Percentiles rank a stretch among this genome's conserved stretches.
These are phyloP conservation scores for Wickerhamomyces mucosus DNA, from an alignment of 805 yeast genomes.

Conservation along the genomic window DNA sequence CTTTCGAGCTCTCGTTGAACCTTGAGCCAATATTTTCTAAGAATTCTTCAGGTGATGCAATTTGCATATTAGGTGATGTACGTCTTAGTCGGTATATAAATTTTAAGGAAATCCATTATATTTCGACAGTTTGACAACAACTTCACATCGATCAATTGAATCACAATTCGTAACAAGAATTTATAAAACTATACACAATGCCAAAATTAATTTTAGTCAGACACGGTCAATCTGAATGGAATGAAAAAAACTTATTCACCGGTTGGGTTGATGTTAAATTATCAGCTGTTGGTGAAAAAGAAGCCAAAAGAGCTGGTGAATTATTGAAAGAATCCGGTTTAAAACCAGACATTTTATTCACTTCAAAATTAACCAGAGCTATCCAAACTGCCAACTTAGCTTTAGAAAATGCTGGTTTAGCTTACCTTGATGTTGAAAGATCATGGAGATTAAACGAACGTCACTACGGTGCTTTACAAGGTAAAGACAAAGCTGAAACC, in stretches of 20 bases:
- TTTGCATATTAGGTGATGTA: no score
- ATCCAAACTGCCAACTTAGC: constrained; percentile 97
- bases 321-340: constrained; percentile 79
- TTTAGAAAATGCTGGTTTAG: constrained; percentile 76
- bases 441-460: constrained; percentile 98
- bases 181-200: no score
- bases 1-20: no score
- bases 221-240: constrained; percentile 99
- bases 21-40: no score
- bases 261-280: constrained; percentile 97
- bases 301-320: constrained; percentile 91
- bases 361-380: constrained; percentile 88
- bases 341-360: constrained; percentile 80
- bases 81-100: no score
- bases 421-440: constrained; percentile 87
- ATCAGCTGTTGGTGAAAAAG: constrained; percentile 76
- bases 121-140: neutral
- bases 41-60: no score
- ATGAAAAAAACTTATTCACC: constrained; percentile 94
- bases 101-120: no score
- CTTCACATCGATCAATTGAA: neutral
- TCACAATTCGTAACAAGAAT: no score
- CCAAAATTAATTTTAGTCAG: constrained; percentile 83
- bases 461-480: constrained; percentile 98
- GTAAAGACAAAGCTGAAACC: constrained; percentile 94